Evolutionary conservation across 371 early-diverging fungal species (phyloP).

Genomic region (Mortierella sp.): DNA sequence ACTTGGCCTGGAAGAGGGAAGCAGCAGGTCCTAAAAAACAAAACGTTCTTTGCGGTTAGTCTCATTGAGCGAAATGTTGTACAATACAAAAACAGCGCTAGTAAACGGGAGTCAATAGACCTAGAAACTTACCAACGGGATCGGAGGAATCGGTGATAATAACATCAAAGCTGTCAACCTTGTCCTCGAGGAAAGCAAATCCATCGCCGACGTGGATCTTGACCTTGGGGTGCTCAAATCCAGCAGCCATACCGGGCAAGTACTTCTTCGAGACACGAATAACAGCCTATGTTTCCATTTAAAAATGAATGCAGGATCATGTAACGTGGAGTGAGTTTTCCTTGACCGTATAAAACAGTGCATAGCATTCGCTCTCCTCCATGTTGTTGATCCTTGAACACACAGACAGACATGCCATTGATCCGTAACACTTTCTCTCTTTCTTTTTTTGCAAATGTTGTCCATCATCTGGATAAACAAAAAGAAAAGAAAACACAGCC

Average conservation of each 20-base stretch:
- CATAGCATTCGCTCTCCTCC: background rate
- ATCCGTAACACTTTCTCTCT: background rate
- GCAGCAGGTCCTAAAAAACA: conserved; percentile 89
- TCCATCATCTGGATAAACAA: background rate
- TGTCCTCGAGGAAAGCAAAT: conserved; percentile 90
- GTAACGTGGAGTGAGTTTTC: background rate
- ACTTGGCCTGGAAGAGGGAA: conserved; percentile 90
- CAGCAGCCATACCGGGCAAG: conserved; percentile 93
- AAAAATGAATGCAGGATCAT: too few species aligned
- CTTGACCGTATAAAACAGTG: background rate
- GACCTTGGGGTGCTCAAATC: conserved; percentile 96
- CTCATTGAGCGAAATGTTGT: background rate
- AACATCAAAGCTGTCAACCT: conserved; percentile 90
- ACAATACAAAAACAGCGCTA: background rate
- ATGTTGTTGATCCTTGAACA: too few species aligned
- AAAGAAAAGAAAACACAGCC: background rate
- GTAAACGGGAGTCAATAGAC: background rate
- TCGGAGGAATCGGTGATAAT: conserved; percentile 99
- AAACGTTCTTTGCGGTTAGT: background rate
- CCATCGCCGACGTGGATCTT: conserved; percentile 95
- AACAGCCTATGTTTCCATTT: conserved; percentile 69
- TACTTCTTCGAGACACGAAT: conserved; percentile 91
- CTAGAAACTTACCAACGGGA: conserved; percentile 80
- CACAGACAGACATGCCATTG: background rate
- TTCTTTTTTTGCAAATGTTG: background rate